Conservation (phyloP, 495 filamentous ascomycete genomes). For the Tuber aestivum region DNA sequence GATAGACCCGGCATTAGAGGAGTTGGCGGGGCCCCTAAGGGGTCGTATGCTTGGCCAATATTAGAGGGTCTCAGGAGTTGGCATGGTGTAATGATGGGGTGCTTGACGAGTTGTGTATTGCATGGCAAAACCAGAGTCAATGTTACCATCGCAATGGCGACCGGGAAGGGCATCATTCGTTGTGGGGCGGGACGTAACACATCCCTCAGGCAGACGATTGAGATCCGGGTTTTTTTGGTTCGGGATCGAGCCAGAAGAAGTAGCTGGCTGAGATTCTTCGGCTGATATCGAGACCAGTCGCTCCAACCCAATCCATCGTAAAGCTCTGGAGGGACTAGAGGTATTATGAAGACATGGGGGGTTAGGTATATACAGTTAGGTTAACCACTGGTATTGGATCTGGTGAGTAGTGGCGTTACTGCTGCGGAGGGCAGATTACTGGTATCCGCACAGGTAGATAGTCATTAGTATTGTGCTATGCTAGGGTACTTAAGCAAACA, state of each 20-base stretch:
- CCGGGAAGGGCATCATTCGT: constrained; percentile 27
- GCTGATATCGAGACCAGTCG: constrained; percentile 37
- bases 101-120: constrained; percentile 96
- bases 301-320: constrained; percentile 39
- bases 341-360: not conserved
- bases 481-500: too few species aligned
- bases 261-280: constrained; percentile 17
- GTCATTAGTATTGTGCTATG: too few species aligned
- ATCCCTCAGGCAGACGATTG: constrained; percentile 34
- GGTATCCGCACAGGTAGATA: too few species aligned
- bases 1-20: constrained; percentile 43
- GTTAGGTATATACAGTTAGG: not conserved
- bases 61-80: constrained; percentile 55
- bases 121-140: constrained; percentile 89
- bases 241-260: constrained; percentile 5
- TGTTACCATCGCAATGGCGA: constrained; percentile 68
- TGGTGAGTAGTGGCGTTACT: too few species aligned
- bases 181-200: constrained; percentile 17
- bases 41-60: constrained; percentile 59
- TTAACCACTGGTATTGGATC: too few species aligned
- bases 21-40: constrained; percentile 46
- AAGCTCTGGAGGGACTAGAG: constrained; percentile 34
- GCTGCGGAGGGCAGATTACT: too few species aligned
- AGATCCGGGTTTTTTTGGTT: constrained; percentile 25
- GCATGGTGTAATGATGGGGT: constrained; percentile 75